These are phyloP conservation scores for Fusarium beomiforme DNA, from an alignment of 2,329 filamentous ascomycete species.

Conservation along the genomic window DNA sequence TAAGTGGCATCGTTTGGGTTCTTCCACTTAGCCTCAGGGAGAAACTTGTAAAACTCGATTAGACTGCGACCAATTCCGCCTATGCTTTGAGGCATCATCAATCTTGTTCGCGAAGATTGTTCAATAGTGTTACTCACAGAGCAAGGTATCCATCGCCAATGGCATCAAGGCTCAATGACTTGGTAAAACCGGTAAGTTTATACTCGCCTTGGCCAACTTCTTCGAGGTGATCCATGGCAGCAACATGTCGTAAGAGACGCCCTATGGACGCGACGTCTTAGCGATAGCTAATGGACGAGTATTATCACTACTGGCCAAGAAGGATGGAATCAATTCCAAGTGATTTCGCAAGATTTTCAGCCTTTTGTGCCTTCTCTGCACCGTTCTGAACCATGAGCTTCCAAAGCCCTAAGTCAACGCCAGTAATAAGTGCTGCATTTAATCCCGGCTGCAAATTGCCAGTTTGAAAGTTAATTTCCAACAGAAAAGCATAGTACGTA, in stretches of 20 bases:
- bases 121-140: background rate
- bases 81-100: background rate
- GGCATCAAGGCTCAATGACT: background rate
- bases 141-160: background rate
- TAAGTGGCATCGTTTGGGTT: background rate
- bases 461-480: background rate
- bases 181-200: background rate
- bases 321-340: background rate
- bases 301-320: background rate
- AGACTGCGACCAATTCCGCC: background rate
- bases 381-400: background rate
- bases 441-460: background rate
- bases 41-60: background rate
- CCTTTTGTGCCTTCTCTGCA: background rate
- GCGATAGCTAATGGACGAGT: rapidly evolving
- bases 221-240: background rate
- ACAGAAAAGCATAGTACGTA: background rate
- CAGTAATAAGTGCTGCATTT: background rate
- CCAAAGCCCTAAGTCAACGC: background rate
- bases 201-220: background rate
- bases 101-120: background rate
- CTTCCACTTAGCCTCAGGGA: background rate
- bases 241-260: background rate
- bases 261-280: background rate
- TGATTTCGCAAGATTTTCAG: background rate